Percentiles rank a stretch among this genome's conserved stretches.
phyloP scores from a whole-genome alignment of 441 rosid species.

The Gossypium davidsonii region DNA sequence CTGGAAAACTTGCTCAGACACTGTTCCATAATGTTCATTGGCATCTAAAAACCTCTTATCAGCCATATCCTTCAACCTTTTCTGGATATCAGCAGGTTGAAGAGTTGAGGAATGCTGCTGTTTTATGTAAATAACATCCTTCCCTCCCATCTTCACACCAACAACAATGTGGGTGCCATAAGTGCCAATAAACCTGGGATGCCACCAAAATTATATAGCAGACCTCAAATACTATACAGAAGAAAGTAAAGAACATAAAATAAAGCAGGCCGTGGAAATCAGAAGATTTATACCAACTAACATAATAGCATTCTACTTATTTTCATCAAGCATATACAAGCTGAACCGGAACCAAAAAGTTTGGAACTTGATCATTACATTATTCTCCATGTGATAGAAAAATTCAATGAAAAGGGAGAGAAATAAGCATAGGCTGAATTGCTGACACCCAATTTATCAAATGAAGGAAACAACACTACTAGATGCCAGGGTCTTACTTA shows the following conservation, averaged over 20 bases:
- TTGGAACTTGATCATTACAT: background rate
- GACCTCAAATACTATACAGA: background rate
- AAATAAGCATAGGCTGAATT: background rate
- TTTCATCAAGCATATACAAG: background rate
- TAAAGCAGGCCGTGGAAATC: background rate
- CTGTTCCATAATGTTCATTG: slow-evolving; percentile 36
- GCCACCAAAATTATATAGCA: background rate
- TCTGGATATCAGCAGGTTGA: slow-evolving; percentile 76
- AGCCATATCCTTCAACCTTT: slow-evolving; percentile 78
- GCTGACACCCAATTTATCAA: background rate
- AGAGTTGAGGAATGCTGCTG: slow-evolving; percentile 82
- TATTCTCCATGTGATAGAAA: background rate
- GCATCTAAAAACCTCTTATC: slow-evolving; percentile 79
- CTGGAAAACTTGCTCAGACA: slow-evolving; percentile 47
- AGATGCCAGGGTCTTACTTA: background rate
- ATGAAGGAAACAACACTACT: background rate
- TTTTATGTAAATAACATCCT: slow-evolving; percentile 82
- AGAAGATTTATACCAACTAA: background rate
- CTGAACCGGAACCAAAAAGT: background rate
- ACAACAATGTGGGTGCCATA: slow-evolving; percentile 88
- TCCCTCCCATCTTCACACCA: slow-evolving; percentile 95
- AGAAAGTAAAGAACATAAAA: background rate
- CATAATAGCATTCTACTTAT: background rate
- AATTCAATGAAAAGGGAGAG: background rate
- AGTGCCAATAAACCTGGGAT: slow-evolving; percentile 69